Evolutionary conservation across 805 yeast genomes (phyloP).

Genomic region (Kurtzmaniella fragi): DNA sequence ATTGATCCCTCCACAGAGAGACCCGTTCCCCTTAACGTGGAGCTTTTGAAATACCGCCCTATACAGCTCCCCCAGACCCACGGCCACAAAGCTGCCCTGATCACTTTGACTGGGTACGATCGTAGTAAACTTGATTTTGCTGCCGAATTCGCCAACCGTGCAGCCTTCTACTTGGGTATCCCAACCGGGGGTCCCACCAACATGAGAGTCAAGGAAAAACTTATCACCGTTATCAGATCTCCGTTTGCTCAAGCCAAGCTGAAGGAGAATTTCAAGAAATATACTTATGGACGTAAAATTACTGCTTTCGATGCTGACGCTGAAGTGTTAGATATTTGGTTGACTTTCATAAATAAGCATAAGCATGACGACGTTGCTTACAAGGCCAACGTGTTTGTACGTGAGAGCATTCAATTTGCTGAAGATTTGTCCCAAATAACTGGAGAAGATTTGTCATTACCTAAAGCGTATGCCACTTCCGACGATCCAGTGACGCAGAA

Average conservation of each 20-base stretch:
- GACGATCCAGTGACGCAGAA: slow-evolving; percentile 54
- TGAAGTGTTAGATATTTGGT: slow-evolving; percentile 76
- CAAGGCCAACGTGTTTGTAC: slow-evolving; percentile 55
- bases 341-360: slow-evolving; percentile 73
- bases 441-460: slow-evolving; percentile 23
- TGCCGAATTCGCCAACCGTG: slow-evolving; percentile 82
- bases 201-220: slow-evolving; percentile 65
- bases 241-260: slow-evolving; percentile 94
- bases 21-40: slow-evolving; percentile 83
- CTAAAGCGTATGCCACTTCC: slow-evolving; percentile 26
- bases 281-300: slow-evolving; percentile 70
- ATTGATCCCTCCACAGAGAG: slow-evolving; percentile 19
- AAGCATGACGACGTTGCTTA: slow-evolving; percentile 79
- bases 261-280: slow-evolving; percentile 90
- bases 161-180: slow-evolving; percentile 84
- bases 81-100: slow-evolving; percentile 74
- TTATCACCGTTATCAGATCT: slow-evolving; percentile 90
- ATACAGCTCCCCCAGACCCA: slow-evolving; percentile 59
- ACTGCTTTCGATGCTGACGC: slow-evolving; percentile 81
- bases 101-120: slow-evolving; percentile 69
- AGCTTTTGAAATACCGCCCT: slow-evolving; percentile 78
- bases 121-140: slow-evolving; percentile 67
- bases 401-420: slow-evolving; percentile 25
- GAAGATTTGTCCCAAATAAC: slow-evolving; percentile 24
- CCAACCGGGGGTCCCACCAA: slow-evolving; percentile 76